These are phyloP conservation scores for Nymphaea colorata DNA, from an alignment of 164 flowering plant species.

Conservation along the genomic window DNA sequence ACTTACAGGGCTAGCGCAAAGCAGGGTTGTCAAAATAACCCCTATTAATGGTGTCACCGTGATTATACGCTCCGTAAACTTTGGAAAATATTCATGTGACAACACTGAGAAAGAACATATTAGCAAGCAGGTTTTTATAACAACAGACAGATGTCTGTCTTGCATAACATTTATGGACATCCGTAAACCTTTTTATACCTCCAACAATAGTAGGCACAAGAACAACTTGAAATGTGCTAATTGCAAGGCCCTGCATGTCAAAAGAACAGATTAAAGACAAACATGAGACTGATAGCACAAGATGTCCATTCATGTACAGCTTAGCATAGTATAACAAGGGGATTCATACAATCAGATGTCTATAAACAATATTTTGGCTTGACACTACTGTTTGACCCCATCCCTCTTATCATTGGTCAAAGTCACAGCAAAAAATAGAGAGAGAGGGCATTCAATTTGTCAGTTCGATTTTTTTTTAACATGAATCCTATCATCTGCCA, in stretches of 20 bases:
- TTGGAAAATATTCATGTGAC: slow-evolving; percentile 81
- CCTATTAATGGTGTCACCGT: slow-evolving; percentile 88
- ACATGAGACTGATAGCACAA: slow-evolving; percentile 1
- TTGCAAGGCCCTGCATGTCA: slow-evolving; percentile 67
- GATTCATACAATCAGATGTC: too few species aligned
- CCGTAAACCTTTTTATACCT: neutral
- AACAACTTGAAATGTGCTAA: slow-evolving; percentile 97
- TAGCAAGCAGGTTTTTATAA: neutral
- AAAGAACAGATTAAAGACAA: neutral
- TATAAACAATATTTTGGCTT: too few species aligned
- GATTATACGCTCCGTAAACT: slow-evolving; percentile 66
- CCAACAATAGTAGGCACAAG: slow-evolving; percentile 77
- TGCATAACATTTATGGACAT: neutral
- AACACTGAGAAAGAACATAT: slow-evolving; percentile 45
- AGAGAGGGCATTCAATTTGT: too few species aligned
- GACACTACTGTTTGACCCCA: too few species aligned
- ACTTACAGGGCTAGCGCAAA: slow-evolving; percentile 99
- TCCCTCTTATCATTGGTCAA: too few species aligned
- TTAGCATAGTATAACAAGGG: too few species aligned
- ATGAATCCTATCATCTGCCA: too few species aligned
- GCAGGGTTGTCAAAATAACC: slow-evolving; percentile 84
- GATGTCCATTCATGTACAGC: too few species aligned
- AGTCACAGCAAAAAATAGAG: too few species aligned
- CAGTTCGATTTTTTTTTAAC: too few species aligned
- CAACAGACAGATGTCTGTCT: too few species aligned